A percentile compares a stretch with the other conserved stretches of the same genome.
Conservation (phyloP, 192 early-diverging fungal genomes). For the Paraglomus brasilianum region DNA sequence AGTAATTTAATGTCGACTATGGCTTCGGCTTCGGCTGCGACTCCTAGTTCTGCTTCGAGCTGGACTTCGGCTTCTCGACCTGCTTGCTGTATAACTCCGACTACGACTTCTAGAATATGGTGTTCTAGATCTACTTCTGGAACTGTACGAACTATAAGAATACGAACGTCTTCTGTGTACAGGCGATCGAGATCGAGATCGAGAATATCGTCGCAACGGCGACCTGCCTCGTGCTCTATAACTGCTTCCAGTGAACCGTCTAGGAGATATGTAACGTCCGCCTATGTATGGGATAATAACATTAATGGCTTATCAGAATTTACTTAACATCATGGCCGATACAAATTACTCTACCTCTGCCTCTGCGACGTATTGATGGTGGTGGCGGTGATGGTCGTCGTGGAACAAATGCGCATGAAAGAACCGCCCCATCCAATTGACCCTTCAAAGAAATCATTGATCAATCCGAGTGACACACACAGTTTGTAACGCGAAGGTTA, state of each 20-base stretch:
- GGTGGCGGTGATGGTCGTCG: slow-evolving; percentile 31
- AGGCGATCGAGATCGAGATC: slow-evolving; percentile 37
- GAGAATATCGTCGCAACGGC: slow-evolving; percentile 28
- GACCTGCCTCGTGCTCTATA: slow-evolving; percentile 33
- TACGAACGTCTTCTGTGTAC: slow-evolving; percentile 32
- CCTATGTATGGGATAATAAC: not conserved
- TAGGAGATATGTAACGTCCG: not conserved
- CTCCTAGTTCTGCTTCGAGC: slow-evolving; percentile 38
- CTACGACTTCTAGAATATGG: slow-evolving; percentile 31
- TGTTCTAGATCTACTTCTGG: slow-evolving; percentile 29
- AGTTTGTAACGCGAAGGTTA: not conserved
- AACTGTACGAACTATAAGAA: slow-evolving; percentile 36
- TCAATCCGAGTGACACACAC: not conserved
- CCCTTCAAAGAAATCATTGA: slow-evolving; percentile 31
- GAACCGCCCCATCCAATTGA: slow-evolving; percentile 45
- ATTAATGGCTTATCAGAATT: not conserved
- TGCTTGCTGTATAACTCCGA: slow-evolving; percentile 23
- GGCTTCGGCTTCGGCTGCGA: slow-evolving; percentile 23
- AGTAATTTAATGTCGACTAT: slow-evolving; percentile 23
- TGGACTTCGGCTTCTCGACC: slow-evolving; percentile 36
- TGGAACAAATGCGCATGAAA: slow-evolving; percentile 36
- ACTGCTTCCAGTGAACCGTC: slow-evolving; percentile 31
- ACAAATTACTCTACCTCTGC: slow-evolving; percentile 18
- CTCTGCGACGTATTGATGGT: slow-evolving; percentile 28
- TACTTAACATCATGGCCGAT: not conserved